Base-by-base conservation (phyloP, 495 filamentous ascomycete genomes). In the Hyaloscypha hepaticicola region DNA sequence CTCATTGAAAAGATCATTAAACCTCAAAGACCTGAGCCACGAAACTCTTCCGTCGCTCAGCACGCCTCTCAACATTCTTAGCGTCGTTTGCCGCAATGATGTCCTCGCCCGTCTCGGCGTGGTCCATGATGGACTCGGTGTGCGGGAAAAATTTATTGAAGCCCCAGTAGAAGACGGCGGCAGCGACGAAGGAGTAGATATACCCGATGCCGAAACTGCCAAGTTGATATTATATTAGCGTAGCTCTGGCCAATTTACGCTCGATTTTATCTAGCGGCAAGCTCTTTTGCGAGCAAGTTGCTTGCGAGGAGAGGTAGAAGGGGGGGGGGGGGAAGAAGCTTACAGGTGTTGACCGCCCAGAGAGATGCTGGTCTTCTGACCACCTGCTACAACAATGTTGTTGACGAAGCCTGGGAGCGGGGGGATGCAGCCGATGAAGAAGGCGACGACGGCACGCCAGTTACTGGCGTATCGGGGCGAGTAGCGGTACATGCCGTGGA, bases 401-500 rank as follows among this genome's bases (percentile, higher is more conserved):
- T 66, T 62, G 38, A 66, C 53, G 52, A 66, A 66, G 31, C 64
- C 64, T 5, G 64, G 64, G 29, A 66, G 64, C 25, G 58, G 58
- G 14, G 64, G 64, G 19, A 58, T 53, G 34, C 58, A 61, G 38
- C 64, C 64, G 41, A 66, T 66, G 53, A 66, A 63, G 59, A 66
- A 66, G 31, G 64, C 64, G 38, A 38, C 59, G 52, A 66, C 59
- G 38, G 64, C 64, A 34, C 64, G 64, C 58, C 58, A 66, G 53
- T 66, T 66, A 50, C 24, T 57, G 31, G 51, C 64, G 45, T 34
- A 63, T 41, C 28, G 45, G 29, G 58, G 59, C 58, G 58, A 62
- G 52, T 66, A 66, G 58, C 63, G 63, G 31, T 66, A 66, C 22
- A 66, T 66, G 56, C 63, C 63, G 25, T 66, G 63, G 63, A 66